Evolutionary conservation across 495 filamentous ascomycete genomes (phyloP).

Genomic region (Aspergillus haitiensis): DNA sequence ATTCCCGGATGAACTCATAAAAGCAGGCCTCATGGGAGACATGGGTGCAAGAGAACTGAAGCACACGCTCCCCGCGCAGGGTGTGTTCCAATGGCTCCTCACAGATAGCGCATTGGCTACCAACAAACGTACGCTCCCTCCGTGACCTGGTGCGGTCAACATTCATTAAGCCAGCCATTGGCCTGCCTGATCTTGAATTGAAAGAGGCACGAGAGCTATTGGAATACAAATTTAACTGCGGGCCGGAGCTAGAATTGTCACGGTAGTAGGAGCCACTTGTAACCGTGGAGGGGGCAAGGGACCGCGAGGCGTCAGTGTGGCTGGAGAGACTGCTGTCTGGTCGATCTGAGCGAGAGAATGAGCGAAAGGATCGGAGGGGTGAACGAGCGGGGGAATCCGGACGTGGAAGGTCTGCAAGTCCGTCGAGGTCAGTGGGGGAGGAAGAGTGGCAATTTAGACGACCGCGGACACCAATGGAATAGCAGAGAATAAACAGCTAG

Average conservation of each 20-base stretch:
- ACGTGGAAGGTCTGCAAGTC: slow-evolving; percentile 32
- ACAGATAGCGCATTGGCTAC: slow-evolving; percentile 91
- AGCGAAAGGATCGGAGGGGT: slow-evolving; percentile 30
- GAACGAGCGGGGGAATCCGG: slow-evolving; percentile 41
- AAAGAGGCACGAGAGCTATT: slow-evolving; percentile 47
- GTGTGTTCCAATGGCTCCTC: slow-evolving; percentile 98
- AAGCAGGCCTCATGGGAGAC: slow-evolving; percentile 99
- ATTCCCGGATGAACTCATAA: slow-evolving; percentile 96
- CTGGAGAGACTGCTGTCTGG: slow-evolving; percentile 33
- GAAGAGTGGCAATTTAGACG: slow-evolving; percentile 12
- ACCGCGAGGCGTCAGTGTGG: slow-evolving; percentile 29
- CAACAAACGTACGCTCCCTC: slow-evolving; percentile 92
- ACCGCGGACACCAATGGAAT: slow-evolving; percentile 21
- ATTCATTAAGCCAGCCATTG: slow-evolving; percentile 73
- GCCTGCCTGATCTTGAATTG: slow-evolving; percentile 50
- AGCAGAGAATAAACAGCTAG: slow-evolving; percentile 6
- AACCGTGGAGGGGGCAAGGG: slow-evolving; percentile 33
- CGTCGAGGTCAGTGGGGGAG: slow-evolving; percentile 23
- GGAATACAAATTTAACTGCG: slow-evolving; percentile 25
- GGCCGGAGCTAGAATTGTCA: slow-evolving; percentile 21
- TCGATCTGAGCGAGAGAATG: slow-evolving; percentile 38
- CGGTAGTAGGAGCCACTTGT: slow-evolving; percentile 25
- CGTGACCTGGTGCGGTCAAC: slow-evolving; percentile 78
- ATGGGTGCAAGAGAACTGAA: slow-evolving; percentile 94
- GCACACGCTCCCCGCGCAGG: slow-evolving; percentile 86